Percentiles rank a stretch among this genome's conserved stretches.
phyloP scores from a whole-genome alignment of 1,284 basidiomycete genomes.

The Trichosporon faecale region DNA sequence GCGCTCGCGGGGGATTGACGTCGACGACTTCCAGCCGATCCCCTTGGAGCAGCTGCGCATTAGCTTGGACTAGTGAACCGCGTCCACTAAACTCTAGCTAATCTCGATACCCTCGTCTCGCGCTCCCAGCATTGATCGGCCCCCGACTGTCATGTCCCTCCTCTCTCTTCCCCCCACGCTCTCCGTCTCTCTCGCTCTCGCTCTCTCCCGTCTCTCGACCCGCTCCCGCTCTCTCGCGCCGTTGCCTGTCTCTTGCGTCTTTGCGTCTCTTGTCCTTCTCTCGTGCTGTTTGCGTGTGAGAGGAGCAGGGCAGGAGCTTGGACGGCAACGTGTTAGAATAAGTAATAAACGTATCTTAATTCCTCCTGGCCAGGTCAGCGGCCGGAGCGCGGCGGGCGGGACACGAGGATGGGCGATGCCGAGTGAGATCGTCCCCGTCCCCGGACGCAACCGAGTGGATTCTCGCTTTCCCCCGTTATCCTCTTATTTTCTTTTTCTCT shows the following conservation, averaged over 20 bases:
- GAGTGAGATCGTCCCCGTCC: not conserved
- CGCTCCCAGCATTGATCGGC: constrained; percentile 24
- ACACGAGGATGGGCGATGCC: not conserved
- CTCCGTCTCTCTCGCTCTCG: constrained; percentile 16
- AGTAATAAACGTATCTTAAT: not conserved
- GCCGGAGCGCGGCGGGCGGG: not conserved
- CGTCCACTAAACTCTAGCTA: constrained; percentile 3
- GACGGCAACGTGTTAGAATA: not conserved
- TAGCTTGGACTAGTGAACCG: constrained; percentile 64
- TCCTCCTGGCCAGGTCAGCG: not conserved
- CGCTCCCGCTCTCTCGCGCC: constrained; percentile 11
- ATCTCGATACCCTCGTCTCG: constrained; percentile 13
- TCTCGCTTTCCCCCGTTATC: not conserved
- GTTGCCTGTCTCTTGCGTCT: not conserved
- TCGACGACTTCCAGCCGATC: constrained; percentile 91
- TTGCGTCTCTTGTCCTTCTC: not conserved
- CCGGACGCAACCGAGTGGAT: too few species aligned
- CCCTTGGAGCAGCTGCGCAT: constrained; percentile 87
- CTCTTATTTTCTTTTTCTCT: not conserved
- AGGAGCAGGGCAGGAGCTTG: not conserved
- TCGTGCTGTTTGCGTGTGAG: too few species aligned
- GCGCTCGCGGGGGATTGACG: constrained; percentile 75
- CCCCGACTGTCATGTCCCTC: constrained; percentile 18
- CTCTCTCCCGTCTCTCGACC: not conserved
- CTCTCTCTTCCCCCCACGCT: constrained; percentile 19